Evolutionary conservation across 441 rosid genomes (phyloP).

Genomic region (Populus hybrid): DNA sequence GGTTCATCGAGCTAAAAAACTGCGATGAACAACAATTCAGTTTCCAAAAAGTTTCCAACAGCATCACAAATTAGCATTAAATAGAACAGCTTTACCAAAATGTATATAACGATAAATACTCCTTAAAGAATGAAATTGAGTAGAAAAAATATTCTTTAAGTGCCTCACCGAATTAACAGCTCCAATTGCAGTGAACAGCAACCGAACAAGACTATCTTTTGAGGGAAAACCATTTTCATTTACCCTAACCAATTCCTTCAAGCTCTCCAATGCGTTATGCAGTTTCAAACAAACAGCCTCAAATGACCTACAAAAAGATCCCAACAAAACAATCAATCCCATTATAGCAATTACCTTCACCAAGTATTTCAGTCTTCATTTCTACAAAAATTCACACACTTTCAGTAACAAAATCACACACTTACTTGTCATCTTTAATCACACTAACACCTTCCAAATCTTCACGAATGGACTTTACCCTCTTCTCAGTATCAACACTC

Average conservation of each 20-base stretch:
- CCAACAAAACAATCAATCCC: conserved; percentile 22
- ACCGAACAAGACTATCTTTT: conserved; percentile 47
- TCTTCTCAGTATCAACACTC: conserved; percentile 17
- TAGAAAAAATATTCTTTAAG: neutral
- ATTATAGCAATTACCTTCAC: conserved; percentile 2
- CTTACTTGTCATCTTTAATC: conserved; percentile 70
- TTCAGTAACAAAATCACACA: neutral
- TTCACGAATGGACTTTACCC: conserved; percentile 16
- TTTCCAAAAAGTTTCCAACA: neutral
- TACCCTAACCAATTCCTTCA: conserved; percentile 42
- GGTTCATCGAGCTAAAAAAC: conserved; percentile 66
- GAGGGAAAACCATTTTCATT: conserved; percentile 29
- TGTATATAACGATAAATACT: neutral
- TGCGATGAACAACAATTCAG: conserved; percentile 36
- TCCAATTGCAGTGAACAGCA: conserved; percentile 51
- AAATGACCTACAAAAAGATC: conserved; percentile 58
- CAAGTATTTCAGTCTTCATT: conserved; percentile 15
- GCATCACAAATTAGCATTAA: conserved; percentile 2
- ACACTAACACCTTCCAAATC: conserved; percentile 49
- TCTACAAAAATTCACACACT: conserved; percentile 7
- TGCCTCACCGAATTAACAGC: conserved; percentile 56
- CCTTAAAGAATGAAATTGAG: neutral
- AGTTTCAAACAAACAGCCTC: conserved; percentile 56
- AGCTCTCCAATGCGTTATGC: conserved; percentile 54
- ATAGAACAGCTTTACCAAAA: neutral